Evolutionary conservation across 129 eudicot species (phyloP), one percentile per base, ranked within the genome.

Genomic region (Arctium lappa): DNA sequence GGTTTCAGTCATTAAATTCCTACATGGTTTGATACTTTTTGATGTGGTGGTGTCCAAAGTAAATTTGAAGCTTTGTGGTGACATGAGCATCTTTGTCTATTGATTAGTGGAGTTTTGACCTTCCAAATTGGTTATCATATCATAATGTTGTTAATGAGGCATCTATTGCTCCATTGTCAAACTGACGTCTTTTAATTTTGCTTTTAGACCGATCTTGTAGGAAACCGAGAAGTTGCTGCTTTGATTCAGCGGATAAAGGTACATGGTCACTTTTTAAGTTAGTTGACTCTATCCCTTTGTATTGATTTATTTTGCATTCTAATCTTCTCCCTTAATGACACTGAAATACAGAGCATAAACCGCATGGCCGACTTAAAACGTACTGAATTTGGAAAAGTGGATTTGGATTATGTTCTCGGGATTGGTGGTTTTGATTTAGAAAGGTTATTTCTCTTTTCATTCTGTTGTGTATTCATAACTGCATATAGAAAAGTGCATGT

Each of bases 391-490:
- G 99, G 99, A 76, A 90, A 91, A 81, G 99, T 95, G 87, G 98
- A 95, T 79, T 76, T 95, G 81, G 99, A 95, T 85, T 95, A 95
- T 83, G 99, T 95, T 82, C 98, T 95, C 74, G 99, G 99, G 16
- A 89, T 95, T 39, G 98, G 99, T 85, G 99, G 99, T 65, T 95
- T 93, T 82, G 99, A 95, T 88, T 89, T 95, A 87, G 99, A 95
- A 87, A 95, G 99, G 99, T 93, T 76, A 74, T 81, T 60, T 53
- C 84, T 80, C 75, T 50, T 37, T 75, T 71, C 34, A 72, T 15
- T 37, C 16, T 48, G 12, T 32, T 42, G 31, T 39, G 30, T 31
- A 8, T 74, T 7, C 27, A 29, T 74, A 48, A 1, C 9, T 33
- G 34, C 48, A 11, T 56, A 31, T 56, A 56, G 71, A 10, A 60